phyloP scores from a whole-genome alignment of 2,329 filamentous ascomycete genomes.

The Karstenula rhodostoma region DNA sequence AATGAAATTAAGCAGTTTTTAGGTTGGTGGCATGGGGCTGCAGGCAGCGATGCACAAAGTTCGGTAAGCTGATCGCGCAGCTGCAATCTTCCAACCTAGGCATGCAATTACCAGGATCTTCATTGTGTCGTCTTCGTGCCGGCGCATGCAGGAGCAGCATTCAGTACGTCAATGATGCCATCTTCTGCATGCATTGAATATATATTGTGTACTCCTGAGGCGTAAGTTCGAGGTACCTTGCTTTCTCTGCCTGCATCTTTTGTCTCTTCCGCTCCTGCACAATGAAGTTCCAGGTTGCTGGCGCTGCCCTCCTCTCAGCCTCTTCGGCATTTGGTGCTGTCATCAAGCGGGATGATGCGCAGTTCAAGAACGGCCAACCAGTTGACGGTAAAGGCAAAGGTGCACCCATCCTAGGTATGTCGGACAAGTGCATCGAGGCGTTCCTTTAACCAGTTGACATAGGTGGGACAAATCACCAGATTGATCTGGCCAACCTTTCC shows the following conservation, averaged over 20 bases:
- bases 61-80: background rate
- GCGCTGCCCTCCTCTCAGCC: constrained; percentile 29
- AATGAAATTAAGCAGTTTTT: background rate
- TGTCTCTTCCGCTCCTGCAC: constrained; percentile 19
- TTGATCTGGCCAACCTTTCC: constrained; percentile 70
- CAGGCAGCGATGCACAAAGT: background rate
- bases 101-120: constrained; percentile 9
- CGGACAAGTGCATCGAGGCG: background rate
- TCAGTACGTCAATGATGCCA: constrained; percentile 5
- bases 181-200: constrained; percentile 1
- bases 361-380: constrained; percentile 63
- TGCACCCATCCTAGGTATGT: constrained; percentile 64
- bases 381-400: constrained; percentile 66
- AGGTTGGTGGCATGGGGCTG: constrained; percentile 1
- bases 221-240: constrained; percentile 3
- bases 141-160: background rate
- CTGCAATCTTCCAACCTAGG: background rate
- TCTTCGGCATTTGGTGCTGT: constrained; percentile 29
- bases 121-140: constrained; percentile 6
- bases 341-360: constrained; percentile 34
- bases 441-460: constrained; percentile 13
- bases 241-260: constrained; percentile 9
- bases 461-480: constrained; percentile 70
- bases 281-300: constrained; percentile 32
- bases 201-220: constrained; percentile 2